Percentiles rank a stretch among this genome's conserved stretches.
Evolutionary conservation across 164 flowering plant species (phyloP).

Genomic region (Tetracentron sinense): DNA sequence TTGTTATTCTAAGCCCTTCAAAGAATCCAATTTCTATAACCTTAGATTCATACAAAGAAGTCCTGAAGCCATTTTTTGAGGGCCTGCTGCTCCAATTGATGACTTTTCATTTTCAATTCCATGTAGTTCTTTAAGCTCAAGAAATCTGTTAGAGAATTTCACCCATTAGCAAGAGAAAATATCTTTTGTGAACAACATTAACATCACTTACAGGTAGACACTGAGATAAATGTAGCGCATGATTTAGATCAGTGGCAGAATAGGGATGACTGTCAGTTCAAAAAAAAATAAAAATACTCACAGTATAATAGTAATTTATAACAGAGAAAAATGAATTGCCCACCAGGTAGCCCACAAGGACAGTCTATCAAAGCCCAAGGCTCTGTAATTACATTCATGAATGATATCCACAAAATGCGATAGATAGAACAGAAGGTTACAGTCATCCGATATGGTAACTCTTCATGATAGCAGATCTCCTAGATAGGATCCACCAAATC

Average conservation of each 20-base stretch:
- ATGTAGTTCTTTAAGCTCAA: slow-evolving; percentile 64
- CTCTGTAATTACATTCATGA: too few relatives aligned
- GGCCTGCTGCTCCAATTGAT: slow-evolving; percentile 47
- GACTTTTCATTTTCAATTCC: slow-evolving; percentile 86
- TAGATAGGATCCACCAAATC: too few relatives aligned
- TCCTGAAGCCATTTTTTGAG: slow-evolving; percentile 84
- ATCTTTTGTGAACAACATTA: background rate
- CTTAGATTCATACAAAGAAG: slow-evolving; percentile 58
- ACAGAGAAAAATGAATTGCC: too few relatives aligned
- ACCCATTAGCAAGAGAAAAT: background rate
- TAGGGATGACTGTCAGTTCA: background rate
- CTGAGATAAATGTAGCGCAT: background rate
- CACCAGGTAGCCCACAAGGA: too few relatives aligned
- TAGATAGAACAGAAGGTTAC: too few relatives aligned
- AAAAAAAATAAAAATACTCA: too few relatives aligned
- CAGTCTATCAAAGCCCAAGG: too few relatives aligned
- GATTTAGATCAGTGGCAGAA: background rate
- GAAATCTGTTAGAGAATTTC: slow-evolving; percentile 41
- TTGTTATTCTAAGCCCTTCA: background rate
- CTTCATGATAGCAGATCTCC: too few relatives aligned
- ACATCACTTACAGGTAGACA: background rate
- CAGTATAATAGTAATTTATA: too few relatives aligned
- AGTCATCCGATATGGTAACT: too few relatives aligned
- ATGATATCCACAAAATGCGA: too few relatives aligned
- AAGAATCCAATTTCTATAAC: background rate